Conservation (phyloP, 805 yeast species). For the Ogataea henricii region DNA sequence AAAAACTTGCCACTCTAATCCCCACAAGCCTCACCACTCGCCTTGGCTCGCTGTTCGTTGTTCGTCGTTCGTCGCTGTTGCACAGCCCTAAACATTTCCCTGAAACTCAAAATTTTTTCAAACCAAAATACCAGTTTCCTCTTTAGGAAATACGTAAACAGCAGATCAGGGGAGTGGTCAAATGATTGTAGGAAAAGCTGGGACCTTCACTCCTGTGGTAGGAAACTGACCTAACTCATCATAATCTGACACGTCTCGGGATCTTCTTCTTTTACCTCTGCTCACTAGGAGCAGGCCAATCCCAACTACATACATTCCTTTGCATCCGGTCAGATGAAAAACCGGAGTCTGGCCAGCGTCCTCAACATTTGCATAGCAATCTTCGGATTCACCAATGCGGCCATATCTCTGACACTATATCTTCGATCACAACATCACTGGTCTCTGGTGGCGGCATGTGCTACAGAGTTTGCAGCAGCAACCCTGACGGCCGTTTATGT, state of each 20-base stretch:
- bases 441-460: neutral
- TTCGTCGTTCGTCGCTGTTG: neutral
- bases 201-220: neutral
- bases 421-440: neutral
- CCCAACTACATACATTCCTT: conserved; percentile 1
- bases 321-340: conserved; percentile 1
- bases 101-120: neutral
- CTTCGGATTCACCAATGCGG: conserved; percentile 6
- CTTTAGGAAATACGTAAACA: conserved; percentile 6
- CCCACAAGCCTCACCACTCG: no score
- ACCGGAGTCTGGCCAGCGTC: conserved; percentile 1
- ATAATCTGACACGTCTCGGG: neutral
- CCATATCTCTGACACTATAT: conserved; percentile 6
- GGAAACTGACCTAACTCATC: no score
- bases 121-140: conserved; percentile 5
- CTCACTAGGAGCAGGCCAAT: conserved; percentile 1
- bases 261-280: neutral
- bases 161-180: neutral
- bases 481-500: neutral
- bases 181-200: neutral
- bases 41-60: no score
- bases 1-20: no score
- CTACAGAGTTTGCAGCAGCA: neutral
- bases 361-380: neutral
- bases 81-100: neutral